Conservation (phyloP, 306 rosid genomes). For the Quillaja saponaria region DNA sequence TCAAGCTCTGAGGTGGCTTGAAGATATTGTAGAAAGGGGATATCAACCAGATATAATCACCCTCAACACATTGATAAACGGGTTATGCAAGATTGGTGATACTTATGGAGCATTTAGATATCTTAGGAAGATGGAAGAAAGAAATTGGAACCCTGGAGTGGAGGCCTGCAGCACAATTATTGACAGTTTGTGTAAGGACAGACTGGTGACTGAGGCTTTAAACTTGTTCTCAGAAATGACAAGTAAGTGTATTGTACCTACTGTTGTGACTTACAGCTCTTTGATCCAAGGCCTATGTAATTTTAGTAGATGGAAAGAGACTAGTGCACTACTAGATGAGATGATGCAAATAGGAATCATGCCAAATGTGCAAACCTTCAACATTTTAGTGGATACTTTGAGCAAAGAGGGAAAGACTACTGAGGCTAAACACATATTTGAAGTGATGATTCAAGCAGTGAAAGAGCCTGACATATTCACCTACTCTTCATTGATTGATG, state of each 20-base stretch:
- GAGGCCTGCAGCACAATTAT: constrained; percentile 7
- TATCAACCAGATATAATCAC: constrained; percentile 4
- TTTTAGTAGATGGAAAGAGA: constrained; percentile 21
- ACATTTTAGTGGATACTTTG: constrained; percentile 2
- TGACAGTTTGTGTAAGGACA: constrained; percentile 27
- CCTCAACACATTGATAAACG: constrained; percentile 13
- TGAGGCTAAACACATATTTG: constrained; percentile 4
- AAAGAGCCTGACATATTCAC: constrained; percentile 10
- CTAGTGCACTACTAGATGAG: not conserved
- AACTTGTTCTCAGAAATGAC: constrained; percentile 8
- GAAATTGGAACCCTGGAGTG: not conserved
- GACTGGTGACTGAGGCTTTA: constrained; percentile 10
- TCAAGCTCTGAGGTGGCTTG: constrained; percentile 13
- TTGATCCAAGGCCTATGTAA: constrained; percentile 23
- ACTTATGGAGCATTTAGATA: not conserved
- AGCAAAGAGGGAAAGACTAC: constrained; percentile 10
- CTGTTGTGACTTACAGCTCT: constrained; percentile 17
- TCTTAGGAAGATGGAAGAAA: constrained; percentile 2
- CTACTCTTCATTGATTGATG: constrained; percentile 13
- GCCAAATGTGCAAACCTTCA: constrained; percentile 7
- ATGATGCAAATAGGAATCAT: constrained; percentile 12
- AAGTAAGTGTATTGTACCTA: constrained; percentile 2
- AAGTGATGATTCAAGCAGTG: constrained; percentile 14
- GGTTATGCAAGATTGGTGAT: constrained; percentile 21
- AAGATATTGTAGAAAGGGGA: constrained; percentile 11